phyloP scores from a whole-genome alignment of 257 asterid species.

The Orobanche coerulescens region DNA sequence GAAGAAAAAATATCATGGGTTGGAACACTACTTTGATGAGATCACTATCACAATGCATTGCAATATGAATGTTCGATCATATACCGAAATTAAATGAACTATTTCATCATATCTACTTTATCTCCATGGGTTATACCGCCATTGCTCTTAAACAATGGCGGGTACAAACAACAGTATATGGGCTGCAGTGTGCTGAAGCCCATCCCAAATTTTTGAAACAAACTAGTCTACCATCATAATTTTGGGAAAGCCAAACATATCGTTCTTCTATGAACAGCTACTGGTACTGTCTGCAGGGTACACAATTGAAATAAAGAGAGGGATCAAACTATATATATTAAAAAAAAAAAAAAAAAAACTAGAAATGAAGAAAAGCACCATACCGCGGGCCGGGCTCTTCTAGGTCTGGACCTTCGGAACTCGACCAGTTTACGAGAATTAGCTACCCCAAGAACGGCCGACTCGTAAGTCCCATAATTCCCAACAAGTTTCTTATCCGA shows the following conservation, averaged over 20 bases:
- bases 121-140: too few relatives aligned
- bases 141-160: too few relatives aligned
- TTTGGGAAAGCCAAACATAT: too few relatives aligned
- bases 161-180: too few relatives aligned
- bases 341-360: neutral
- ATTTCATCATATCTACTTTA: too few relatives aligned
- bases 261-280: too few relatives aligned
- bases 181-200: too few relatives aligned
- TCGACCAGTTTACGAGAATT: slow-evolving; percentile 43
- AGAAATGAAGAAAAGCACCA: neutral
- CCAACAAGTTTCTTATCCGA: slow-evolving; percentile 61
- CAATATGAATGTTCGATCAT: neutral
- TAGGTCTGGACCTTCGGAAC: slow-evolving; percentile 56
- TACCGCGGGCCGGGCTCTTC: slow-evolving; percentile 60
- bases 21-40: neutral
- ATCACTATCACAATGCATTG: neutral
- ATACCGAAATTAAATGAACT: neutral
- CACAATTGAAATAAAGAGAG: too few relatives aligned
- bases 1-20: neutral
- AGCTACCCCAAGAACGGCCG: slow-evolving; percentile 87
- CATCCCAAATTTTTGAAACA: too few relatives aligned
- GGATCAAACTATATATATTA: neutral
- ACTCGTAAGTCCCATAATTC: slow-evolving; percentile 65
- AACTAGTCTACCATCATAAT: too few relatives aligned
- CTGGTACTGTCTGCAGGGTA: too few relatives aligned